phyloP scores from a whole-genome alignment of 148 eudicot species.

The Nepenthes gracilis region DNA sequence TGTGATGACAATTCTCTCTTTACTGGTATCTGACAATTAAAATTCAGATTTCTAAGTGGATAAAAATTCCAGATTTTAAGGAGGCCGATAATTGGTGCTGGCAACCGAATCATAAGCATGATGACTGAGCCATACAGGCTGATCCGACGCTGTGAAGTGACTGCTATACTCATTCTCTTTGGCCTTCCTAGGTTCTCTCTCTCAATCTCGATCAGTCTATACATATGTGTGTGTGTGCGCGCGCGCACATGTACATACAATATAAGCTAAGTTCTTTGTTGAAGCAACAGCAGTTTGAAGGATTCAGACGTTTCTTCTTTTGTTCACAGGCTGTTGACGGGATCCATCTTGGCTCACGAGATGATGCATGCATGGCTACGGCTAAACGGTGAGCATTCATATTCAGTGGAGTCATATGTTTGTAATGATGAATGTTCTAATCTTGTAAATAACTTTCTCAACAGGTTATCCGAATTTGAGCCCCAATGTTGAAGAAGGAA shows the following conservation, averaged over 20 bases:
- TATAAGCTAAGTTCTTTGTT: background rate
- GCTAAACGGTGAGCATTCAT: constrained; percentile 52
- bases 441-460: background rate
- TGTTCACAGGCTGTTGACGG: constrained; percentile 71
- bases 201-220: background rate
- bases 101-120: constrained; percentile 60
- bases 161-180: constrained; percentile 77
- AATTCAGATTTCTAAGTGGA: background rate
- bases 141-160: constrained; percentile 75
- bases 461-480: constrained; percentile 56
- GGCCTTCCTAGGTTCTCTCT: constrained; percentile 83
- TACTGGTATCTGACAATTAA: background rate
- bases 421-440: background rate
- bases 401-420: background rate
- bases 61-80: constrained; percentile 41
- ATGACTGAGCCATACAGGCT: constrained; percentile 71
- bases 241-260: too few species aligned
- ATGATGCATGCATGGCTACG: constrained; percentile 99
- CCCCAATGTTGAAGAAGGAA: constrained; percentile 91
- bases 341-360: constrained; percentile 93
- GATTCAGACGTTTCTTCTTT: background rate
- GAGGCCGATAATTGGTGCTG: constrained; percentile 69
- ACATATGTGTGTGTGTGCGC: too few species aligned
- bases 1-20: background rate
- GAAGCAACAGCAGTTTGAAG: too few species aligned